Percentiles rank a stretch among this genome's conserved stretches.
Evolutionary conservation across 2,329 filamentous ascomycete species (phyloP).

Genomic region (Scedosporium aurantiacum): DNA sequence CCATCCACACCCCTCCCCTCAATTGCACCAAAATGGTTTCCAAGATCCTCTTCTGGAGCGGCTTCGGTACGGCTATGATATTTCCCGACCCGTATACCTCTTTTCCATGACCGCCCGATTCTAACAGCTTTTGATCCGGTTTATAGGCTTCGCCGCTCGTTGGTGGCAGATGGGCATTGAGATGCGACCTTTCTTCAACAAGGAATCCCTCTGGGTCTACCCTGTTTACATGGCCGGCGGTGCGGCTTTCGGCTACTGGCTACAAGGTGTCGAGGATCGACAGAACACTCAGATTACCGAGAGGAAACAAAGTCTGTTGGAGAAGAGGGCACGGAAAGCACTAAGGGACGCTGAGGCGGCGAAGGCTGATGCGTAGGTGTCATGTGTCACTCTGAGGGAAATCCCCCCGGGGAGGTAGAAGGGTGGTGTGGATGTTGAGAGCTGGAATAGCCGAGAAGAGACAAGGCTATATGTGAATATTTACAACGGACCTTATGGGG

Average conservation of each 20-base stretch:
- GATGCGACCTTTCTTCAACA: slow-evolving; percentile 90
- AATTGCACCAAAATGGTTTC: slow-evolving; percentile 39
- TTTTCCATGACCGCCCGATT: background rate
- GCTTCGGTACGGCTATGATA: slow-evolving; percentile 62
- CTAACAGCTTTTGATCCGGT: background rate
- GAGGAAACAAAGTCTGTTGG: slow-evolving; percentile 68
- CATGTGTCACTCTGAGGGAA: background rate
- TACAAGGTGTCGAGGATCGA: slow-evolving; percentile 77
- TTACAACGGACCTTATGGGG: background rate
- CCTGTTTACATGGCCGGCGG: slow-evolving; percentile 78
- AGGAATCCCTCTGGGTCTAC: slow-evolving; percentile 78
- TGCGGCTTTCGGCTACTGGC: slow-evolving; percentile 93
- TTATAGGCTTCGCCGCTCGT: slow-evolving; percentile 76
- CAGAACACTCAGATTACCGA: slow-evolving; percentile 69
- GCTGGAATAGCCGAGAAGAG: background rate
- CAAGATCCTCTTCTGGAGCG: slow-evolving; percentile 71
- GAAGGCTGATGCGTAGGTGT: slow-evolving; percentile 7
- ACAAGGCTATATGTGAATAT: background rate
- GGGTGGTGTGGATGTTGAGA: background rate
- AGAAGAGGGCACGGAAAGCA: slow-evolving; percentile 69
- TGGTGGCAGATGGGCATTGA: slow-evolving; percentile 97
- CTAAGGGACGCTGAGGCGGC: slow-evolving; percentile 24
- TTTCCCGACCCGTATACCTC: slow-evolving; percentile 8
- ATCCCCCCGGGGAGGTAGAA: background rate
- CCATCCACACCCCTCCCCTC: background rate